phyloP scores from a whole-genome alignment of 495 filamentous ascomycete genomes.

The Rhypophila decipiens region DNA sequence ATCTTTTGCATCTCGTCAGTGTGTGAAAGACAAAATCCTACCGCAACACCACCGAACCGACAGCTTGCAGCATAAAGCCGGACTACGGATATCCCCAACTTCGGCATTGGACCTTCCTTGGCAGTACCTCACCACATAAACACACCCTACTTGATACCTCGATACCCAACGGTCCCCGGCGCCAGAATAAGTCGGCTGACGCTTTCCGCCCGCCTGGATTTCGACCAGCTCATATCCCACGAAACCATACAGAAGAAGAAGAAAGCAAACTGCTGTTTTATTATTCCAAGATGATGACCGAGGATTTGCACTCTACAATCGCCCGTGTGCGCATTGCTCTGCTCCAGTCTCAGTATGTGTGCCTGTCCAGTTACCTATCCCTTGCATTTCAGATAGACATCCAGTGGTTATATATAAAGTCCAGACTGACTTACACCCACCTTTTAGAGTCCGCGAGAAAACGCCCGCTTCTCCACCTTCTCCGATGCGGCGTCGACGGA shows the following conservation, averaged over 20 bases:
- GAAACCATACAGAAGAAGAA: not conserved
- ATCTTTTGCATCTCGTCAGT: too few relatives aligned
- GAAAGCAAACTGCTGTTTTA: not conserved
- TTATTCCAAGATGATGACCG: conserved; percentile 13
- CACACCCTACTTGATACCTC: not conserved
- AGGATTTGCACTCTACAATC: conserved; percentile 22
- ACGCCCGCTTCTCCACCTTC: conserved; percentile 6
- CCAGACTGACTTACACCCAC: not conserved
- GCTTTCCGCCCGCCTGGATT: not conserved
- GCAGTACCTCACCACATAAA: conserved; percentile 1
- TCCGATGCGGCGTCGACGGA: conserved; percentile 18
- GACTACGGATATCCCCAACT: conserved; percentile 30
- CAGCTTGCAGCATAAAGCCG: not conserved
- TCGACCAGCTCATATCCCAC: not conserved
- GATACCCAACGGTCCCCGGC: not conserved
- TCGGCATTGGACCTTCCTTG: not conserved
- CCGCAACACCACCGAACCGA: too few relatives aligned
- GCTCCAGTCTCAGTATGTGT: conserved; percentile 30
- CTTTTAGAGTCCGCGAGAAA: conserved; percentile 19
- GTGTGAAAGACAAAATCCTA: too few relatives aligned
- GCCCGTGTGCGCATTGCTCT: conserved; percentile 27
- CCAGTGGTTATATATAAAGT: not conserved
- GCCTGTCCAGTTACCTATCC: conserved; percentile 10
- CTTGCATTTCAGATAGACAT: not conserved
- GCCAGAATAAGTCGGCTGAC: not conserved